phyloP scores from a whole-genome alignment of 805 yeast genomes.

The Candida quercuum region DNA sequence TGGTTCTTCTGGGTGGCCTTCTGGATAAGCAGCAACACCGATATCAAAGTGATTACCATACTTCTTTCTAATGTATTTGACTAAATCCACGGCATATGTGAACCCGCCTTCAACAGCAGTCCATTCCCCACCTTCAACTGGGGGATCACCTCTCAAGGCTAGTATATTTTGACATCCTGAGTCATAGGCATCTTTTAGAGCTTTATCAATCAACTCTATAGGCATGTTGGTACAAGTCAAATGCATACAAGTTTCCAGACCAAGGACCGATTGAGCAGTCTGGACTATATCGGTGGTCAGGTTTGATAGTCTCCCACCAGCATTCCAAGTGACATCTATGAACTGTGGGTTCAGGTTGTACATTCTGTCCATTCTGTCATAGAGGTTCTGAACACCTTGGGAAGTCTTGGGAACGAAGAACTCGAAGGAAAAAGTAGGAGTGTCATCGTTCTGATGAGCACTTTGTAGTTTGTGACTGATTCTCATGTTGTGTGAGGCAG shows the following conservation, averaged over 20 bases:
- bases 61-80: constrained; percentile 62
- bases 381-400: constrained; percentile 93
- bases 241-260: constrained; percentile 97
- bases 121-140: constrained; percentile 52
- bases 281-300: constrained; percentile 89
- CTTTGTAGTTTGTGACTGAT: constrained; percentile 33
- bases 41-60: constrained; percentile 90
- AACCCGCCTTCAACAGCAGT: constrained; percentile 66
- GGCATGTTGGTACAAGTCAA: constrained; percentile 96
- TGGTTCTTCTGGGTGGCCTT: constrained; percentile 89
- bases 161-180: constrained; percentile 94
- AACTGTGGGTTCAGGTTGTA: constrained; percentile 85
- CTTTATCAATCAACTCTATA: constrained; percentile 70
- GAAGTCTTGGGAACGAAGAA: constrained; percentile 96
- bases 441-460: constrained; percentile 24
- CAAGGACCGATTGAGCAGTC: constrained; percentile 84
- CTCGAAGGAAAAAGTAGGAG: constrained; percentile 88
- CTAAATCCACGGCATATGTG: constrained; percentile 81
- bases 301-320: constrained; percentile 85
- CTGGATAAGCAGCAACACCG: constrained; percentile 97
- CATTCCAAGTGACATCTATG: constrained; percentile 97
- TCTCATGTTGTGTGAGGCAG: constrained; percentile 25
- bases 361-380: constrained; percentile 98
- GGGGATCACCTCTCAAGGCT: constrained; percentile 96
- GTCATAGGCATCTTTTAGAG: constrained; percentile 75